A percentile compares a stretch with the other conserved stretches of the same genome.
phyloP scores from a whole-genome alignment of 2,329 filamentous ascomycete species.

The Fusarium cicatricum region DNA sequence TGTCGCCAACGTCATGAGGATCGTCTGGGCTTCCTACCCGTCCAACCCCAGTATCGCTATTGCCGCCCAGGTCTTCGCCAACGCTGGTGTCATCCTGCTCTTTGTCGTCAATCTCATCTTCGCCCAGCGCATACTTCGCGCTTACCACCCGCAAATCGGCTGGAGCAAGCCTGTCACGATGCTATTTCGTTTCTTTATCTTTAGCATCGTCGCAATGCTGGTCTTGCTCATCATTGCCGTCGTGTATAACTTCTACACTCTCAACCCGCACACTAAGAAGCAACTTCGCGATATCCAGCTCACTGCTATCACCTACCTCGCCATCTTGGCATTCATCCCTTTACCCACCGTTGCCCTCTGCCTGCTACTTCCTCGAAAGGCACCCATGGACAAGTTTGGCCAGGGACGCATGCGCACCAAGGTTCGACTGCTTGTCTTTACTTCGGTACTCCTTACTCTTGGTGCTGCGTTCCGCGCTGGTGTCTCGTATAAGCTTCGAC shows the following conservation, averaged over 20 bases:
- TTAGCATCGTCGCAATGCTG: conserved; percentile 65
- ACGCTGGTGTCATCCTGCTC: conserved; percentile 76
- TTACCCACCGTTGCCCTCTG: conserved; percentile 63
- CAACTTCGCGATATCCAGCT: conserved; percentile 72
- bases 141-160: conserved; percentile 74
- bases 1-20: conserved; percentile 59
- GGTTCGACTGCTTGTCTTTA: conserved; percentile 67
- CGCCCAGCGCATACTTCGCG: conserved; percentile 76
- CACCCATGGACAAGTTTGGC: conserved; percentile 62
- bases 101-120: conserved; percentile 83
- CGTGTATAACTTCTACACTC: conserved; percentile 73
- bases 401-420: conserved; percentile 73
- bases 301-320: conserved; percentile 69
- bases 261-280: conserved; percentile 56
- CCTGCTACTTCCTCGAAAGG: conserved; percentile 57
- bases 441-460: conserved; percentile 67
- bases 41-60: conserved; percentile 55
- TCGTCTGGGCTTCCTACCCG: conserved; percentile 60
- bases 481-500: conserved; percentile 62
- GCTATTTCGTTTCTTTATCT: conserved; percentile 66
- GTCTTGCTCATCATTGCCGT: conserved; percentile 71
- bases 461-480: conserved; percentile 75
- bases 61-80: conserved; percentile 74
- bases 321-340: conserved; percentile 65
- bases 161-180: conserved; percentile 66